A percentile compares a stretch with the other conserved stretches of the same genome.
These are phyloP conservation scores for Candida sp. DNA, from an alignment of 1,139 yeast species.

Conservation along the genomic window DNA sequence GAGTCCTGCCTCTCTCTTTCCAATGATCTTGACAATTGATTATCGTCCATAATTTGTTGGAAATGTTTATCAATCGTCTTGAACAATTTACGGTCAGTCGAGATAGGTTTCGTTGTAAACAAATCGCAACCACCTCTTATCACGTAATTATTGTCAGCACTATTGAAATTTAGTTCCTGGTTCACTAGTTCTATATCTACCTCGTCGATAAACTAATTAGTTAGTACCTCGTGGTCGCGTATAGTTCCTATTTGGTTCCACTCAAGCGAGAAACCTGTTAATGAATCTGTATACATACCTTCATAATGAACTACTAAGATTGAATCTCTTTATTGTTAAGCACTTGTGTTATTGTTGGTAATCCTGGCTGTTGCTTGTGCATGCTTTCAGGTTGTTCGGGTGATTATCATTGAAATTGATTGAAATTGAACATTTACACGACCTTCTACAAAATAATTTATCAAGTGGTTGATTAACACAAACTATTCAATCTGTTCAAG, in stretches of 20 bases:
- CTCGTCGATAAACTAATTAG: slow-evolving; percentile 76
- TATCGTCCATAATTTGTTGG: slow-evolving; percentile 61
- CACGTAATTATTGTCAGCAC: slow-evolving; percentile 79
- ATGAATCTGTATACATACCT: too few species aligned
- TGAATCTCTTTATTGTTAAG: too few species aligned
- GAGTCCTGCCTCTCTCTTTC: slow-evolving; percentile 42
- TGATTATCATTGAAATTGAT: slow-evolving; percentile 3
- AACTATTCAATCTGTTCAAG: slow-evolving; percentile 7
- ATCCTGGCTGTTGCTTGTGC: neutral
- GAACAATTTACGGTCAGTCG: slow-evolving; percentile 83
- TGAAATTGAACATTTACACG: too few species aligned
- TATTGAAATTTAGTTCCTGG: slow-evolving; percentile 82
- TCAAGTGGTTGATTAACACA: too few species aligned
- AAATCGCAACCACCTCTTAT: slow-evolving; percentile 86
- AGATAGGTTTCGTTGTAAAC: slow-evolving; percentile 91
- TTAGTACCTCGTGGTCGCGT: slow-evolving; percentile 12
- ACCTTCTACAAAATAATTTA: too few species aligned
- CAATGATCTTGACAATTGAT: slow-evolving; percentile 38
- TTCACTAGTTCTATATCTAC: slow-evolving; percentile 87
- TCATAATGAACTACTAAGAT: neutral
- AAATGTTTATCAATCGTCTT: slow-evolving; percentile 84
- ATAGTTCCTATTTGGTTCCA: too few species aligned
- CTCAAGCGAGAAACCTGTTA: too few species aligned
- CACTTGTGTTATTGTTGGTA: too few species aligned
- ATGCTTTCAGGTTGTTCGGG: slow-evolving; percentile 3